Percentiles rank a stretch among this genome's conserved stretches.
Conservation (phyloP, 257 asterid genomes). For the Prunella vulgaris region DNA sequence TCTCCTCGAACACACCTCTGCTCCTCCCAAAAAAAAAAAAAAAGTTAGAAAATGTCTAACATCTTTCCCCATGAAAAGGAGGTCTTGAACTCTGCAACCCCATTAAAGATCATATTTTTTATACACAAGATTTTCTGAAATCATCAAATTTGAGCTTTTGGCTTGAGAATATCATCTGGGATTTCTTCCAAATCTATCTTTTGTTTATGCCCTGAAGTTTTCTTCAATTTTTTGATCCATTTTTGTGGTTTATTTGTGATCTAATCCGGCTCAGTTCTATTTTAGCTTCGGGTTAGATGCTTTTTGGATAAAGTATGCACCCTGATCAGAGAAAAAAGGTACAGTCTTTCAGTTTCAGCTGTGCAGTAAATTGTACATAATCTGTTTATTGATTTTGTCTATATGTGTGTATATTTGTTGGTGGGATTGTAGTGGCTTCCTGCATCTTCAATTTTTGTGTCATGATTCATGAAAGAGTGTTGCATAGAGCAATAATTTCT, state of each 20-base stretch:
- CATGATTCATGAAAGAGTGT: not conserved
- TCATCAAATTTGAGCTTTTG: conserved; percentile 18
- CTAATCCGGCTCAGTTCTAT: conserved; percentile 17
- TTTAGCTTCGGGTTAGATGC: conserved; percentile 32
- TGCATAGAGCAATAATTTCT: not conserved
- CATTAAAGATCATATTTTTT: conserved; percentile 18
- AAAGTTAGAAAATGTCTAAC: no score
- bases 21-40: no score
- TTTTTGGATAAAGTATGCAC: conserved; percentile 57
- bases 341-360: conserved; percentile 9
- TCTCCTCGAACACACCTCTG: no score
- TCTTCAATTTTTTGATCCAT: conserved; percentile 32
- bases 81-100: conserved; percentile 22
- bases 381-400: not conserved
- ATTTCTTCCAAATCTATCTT: conserved; percentile 14
- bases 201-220: not conserved
- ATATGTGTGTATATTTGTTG: not conserved
- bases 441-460: not conserved
- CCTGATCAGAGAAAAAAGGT: conserved; percentile 82
- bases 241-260: conserved; percentile 30
- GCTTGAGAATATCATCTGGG: conserved; percentile 27
- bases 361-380: not conserved
- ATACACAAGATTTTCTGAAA: not conserved
- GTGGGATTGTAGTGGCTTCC: not conserved
- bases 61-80: not conserved